phyloP scores from a whole-genome alignment of 1,284 basidiomycete genomes.

The Puccinia horiana region DNA sequence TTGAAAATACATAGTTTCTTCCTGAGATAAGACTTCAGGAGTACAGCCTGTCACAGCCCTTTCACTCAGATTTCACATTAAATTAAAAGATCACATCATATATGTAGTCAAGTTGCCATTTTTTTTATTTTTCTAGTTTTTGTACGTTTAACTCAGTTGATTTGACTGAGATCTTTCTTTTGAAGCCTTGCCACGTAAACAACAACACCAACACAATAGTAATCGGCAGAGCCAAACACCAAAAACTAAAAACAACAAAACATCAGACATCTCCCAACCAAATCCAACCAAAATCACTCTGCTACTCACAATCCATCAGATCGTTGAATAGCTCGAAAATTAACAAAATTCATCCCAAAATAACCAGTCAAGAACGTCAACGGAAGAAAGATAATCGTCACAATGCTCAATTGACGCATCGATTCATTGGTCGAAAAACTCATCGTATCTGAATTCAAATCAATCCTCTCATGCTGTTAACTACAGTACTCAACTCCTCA shows the following conservation, averaged over 20 bases:
- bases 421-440: slow-evolving; percentile 46
- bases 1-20: too few relatives aligned
- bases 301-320: slow-evolving; percentile 35
- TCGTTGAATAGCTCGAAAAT: slow-evolving; percentile 23
- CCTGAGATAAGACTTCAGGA: too few relatives aligned
- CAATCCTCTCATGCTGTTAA: too few relatives aligned
- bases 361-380: slow-evolving; percentile 40
- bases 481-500: background rate
- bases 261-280: background rate
- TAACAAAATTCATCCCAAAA: slow-evolving; percentile 41
- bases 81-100: too few relatives aligned
- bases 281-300: too few relatives aligned
- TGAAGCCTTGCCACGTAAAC: slow-evolving; percentile 1
- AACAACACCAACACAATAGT: slow-evolving; percentile 16
- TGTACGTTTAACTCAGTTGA: background rate
- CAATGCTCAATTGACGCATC: slow-evolving; percentile 42
- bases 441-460: slow-evolving; percentile 49
- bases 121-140: background rate
- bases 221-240: slow-evolving; percentile 38
- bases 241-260: slow-evolving; percentile 10
- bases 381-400: slow-evolving; percentile 42
- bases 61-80: too few relatives aligned
- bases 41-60: too few relatives aligned
- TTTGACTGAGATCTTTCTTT: slow-evolving; percentile 1
- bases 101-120: too few relatives aligned